A percentile compares a stretch with the other conserved stretches of the same genome.
Evolutionary conservation across 108 stramenopile species (phyloP).

Genomic region (Schizochytrium sp.): DNA sequence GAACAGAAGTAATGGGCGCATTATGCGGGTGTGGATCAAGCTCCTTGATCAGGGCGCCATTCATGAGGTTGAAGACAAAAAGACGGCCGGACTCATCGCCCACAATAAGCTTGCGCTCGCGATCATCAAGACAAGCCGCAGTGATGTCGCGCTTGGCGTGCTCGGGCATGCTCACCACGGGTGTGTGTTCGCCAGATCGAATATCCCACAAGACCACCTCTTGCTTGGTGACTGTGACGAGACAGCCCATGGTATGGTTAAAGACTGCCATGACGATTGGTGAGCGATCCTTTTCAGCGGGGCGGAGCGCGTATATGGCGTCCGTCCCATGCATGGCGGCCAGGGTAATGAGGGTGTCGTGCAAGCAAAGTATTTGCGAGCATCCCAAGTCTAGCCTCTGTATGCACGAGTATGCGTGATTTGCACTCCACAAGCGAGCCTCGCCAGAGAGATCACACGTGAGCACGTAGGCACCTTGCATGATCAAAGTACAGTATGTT

Average conservation of each 20-base stretch:
- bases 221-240: not conserved
- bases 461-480: not conserved
- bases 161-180: not conserved
- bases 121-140: not conserved
- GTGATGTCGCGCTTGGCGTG: not conserved
- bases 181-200: not conserved
- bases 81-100: not conserved
- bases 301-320: not conserved
- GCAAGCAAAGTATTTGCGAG: not conserved
- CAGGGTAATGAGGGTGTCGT: not conserved
- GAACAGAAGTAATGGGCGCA: not conserved
- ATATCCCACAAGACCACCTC: not conserved
- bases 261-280: not conserved
- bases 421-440: not conserved
- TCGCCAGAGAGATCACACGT: not conserved
- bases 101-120: not conserved
- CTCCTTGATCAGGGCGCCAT: slow-evolving; percentile 9
- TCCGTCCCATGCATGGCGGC: not conserved
- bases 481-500: not conserved
- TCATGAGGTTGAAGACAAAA: not conserved
- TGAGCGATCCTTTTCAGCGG: not conserved
- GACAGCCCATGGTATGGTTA: not conserved
- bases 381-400: not conserved
- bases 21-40: not conserved
- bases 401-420: not conserved